Evolutionary conservation across 2,329 filamentous ascomycete species (phyloP), one percentile per base, ranked within the genome.

Genomic region (Hypoxylon sp.): DNA sequence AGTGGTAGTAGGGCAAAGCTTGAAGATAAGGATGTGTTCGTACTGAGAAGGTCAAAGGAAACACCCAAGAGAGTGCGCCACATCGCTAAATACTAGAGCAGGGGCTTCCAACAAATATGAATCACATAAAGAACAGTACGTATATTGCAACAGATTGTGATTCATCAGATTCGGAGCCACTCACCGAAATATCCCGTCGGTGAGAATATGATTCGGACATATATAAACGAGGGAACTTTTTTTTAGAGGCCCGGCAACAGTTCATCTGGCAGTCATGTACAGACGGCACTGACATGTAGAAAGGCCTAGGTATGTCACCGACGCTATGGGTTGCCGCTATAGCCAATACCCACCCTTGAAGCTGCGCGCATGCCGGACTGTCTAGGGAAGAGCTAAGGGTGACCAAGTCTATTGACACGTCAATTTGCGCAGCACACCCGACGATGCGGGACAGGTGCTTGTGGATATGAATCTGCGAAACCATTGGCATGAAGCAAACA

Each of bases 361-460:
- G 48, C 24, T 24, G 61, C 56, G 53, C 48, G 64, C 54, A 55
- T 45, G 46, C 46, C 51, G 44, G 48, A 51, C 30, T 26, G 42
- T 55, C 36, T 57, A 52, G 46, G 38, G 52, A 58, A 48, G 33
- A 50, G 65, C 58, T 56, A 52, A 46, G 57, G 44, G 49, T 56
- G 57, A 26, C 46, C 53, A 61, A 58, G 57, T 50, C 30, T 60
- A 67, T 62, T 64, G 57, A 65, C 55, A 73, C 65, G 58, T 68
- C 51, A 65, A 67, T 55, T 57, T 50, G 67, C 57, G 63, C 64
- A 63, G 51, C 57, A 61, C 61, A 71, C 65, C 65, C 67, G 54
- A 61, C 22, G 49, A 64, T 33, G 38, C 58, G 55, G 58, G 57
- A 51, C 44, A 33, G 22, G 49, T 53, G 62, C 57, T 61, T 56